Conservation (phyloP, 176 grass and related monocot species). For the Oryza punctata region DNA sequence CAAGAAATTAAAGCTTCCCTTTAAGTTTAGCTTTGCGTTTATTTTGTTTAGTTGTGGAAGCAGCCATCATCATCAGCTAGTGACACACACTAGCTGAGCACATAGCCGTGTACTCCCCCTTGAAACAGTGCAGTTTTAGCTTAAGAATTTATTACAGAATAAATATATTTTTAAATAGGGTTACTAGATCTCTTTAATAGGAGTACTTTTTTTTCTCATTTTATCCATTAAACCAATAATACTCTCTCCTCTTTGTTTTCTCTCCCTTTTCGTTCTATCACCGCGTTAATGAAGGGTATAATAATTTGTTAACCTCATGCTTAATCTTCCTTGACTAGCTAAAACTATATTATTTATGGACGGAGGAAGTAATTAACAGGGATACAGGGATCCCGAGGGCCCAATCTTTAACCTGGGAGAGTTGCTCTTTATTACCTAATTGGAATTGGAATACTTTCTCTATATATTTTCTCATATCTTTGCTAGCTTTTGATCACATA, state of each 20-base stretch:
- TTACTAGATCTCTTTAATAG: no score
- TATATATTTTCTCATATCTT: not conserved
- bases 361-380: not conserved
- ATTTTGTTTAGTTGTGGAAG: not conserved
- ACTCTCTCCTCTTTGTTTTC: no score
- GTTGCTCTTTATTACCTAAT: not conserved
- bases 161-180: no score
- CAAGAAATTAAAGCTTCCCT: not conserved
- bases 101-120: not conserved
- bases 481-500: not conserved
- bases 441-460: constrained; percentile 3
- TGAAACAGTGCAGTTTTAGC: no score
- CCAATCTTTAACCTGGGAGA: constrained; percentile 5
- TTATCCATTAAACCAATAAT: no score
- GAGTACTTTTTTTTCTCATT: no score
- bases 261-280: no score
- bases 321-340: no score
- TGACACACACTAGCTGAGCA: not conserved
- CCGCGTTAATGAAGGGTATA: no score
- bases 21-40: not conserved
- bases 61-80: not conserved
- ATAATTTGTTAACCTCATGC: no score
- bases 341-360: not conserved
- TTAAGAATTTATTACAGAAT: no score
- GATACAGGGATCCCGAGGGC: not conserved